Base-by-base conservation (phyloP, 345 rosid genomes). In the Eucalyptus erythrocorys region DNA sequence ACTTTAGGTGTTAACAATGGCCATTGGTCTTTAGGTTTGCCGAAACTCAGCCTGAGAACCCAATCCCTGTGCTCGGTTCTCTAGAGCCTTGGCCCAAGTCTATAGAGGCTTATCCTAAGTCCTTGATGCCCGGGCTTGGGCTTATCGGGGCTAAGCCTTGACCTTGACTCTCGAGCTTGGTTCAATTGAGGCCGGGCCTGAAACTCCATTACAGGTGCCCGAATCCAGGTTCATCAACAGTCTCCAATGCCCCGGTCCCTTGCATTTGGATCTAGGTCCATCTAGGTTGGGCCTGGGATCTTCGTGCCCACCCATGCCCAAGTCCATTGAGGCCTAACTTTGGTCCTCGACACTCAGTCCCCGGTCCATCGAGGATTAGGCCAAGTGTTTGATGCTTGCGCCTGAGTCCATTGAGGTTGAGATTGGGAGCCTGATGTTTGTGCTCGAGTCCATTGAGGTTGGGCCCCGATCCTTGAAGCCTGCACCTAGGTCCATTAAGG, bases 1-100 rank as follows among this genome's bases (percentile, higher is more conserved):
- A n/a, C n/a, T n/a, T n/a, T n/a, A n/a, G n/a, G n/a, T n/a, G n/a
- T n/a, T n/a, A n/a, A n/a, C n/a, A n/a, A n/a, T n/a, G n/a, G n/a
- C n/a, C 55, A 51, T 51, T 51, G 24, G 24, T 51, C 55, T 51
- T 51, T 51, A 51, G 55, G 55, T 51, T 0, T 51, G 55, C 10
- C 2, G 1, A 51, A 51, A 51, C 55, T 51, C 0, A 51, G 1
- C 55, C 1, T 10, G 0, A 51, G 55, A 51, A 51, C 24, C 24
- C 0, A 51, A 51, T 51, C 55, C 55, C 0, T 0, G 0, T 19
- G 55, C 55, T 51, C 0, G 12, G 13, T 24, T 22, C 61, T 55
- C 61, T 55, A 21, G 26, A 0, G 0, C 61, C 61, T 24, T 0
- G 27, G 3, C 61, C 30, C 3, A 55, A 0, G 61, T 22, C 61